These are phyloP conservation scores for Aspergillus chevalieri DNA, from an alignment of 2,329 filamentous ascomycete species.

Conservation along the genomic window DNA sequence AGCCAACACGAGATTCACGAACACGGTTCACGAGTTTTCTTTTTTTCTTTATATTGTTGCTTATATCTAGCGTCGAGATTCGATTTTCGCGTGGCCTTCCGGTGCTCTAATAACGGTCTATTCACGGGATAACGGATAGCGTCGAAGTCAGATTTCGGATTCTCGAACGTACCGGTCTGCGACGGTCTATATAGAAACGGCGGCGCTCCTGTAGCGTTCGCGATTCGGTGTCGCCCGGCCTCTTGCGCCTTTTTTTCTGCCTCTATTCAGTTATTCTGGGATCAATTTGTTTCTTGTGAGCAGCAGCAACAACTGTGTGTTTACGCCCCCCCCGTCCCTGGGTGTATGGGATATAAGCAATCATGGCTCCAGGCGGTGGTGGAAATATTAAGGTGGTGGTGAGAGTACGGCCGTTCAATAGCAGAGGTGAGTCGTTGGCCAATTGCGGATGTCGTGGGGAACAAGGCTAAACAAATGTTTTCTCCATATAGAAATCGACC, in stretches of 20 bases:
- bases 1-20: too few relatives aligned
- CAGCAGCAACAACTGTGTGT: conserved; percentile 1
- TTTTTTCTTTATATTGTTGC: neutral
- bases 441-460: neutral
- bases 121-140: too few relatives aligned
- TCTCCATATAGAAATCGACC: conserved; percentile 66
- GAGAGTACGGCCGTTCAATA: conserved; percentile 90
- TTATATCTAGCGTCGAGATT: too few relatives aligned
- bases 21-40: too few relatives aligned
- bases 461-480: conserved; percentile 20
- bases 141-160: too few relatives aligned
- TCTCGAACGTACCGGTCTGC: conserved; percentile 3
- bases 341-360: conserved; percentile 34
- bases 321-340: conserved; percentile 1
- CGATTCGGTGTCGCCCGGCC: conserved; percentile 19
- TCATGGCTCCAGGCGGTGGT: conserved; percentile 66
- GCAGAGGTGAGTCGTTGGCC: conserved; percentile 60
- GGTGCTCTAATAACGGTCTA: too few relatives aligned
- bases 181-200: conserved; percentile 10
- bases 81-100: neutral
- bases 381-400: conserved; percentile 99
- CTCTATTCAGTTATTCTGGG: neutral
- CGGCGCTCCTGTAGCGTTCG: conserved; percentile 29
- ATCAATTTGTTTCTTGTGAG: conserved; percentile 12
- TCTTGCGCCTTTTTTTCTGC: conserved; percentile 1